phyloP scores from a whole-genome alignment of 352 stramenopile species.

The Pythium scleroteichum region DNA sequence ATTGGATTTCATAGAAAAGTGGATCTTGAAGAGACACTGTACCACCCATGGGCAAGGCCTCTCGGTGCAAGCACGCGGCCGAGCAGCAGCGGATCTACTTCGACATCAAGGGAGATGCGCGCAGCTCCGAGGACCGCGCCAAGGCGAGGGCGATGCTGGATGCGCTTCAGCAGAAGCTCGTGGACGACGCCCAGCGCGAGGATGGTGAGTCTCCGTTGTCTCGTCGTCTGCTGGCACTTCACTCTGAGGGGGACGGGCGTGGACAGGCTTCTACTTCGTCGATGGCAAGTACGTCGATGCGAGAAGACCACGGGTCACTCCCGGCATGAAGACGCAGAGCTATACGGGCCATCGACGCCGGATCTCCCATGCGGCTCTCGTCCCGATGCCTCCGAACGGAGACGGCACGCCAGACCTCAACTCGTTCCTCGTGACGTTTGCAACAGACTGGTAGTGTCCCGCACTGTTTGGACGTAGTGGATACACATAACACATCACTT shows the following conservation, averaged over 20 bases:
- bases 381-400: slow-evolving; percentile 1
- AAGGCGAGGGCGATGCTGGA: slow-evolving; percentile 54
- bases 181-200: slow-evolving; percentile 61
- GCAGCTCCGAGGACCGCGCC: slow-evolving; percentile 36
- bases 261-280: slow-evolving; percentile 57
- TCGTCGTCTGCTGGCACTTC: not conserved
- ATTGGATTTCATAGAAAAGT: not conserved
- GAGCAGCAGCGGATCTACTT: slow-evolving; percentile 52
- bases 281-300: slow-evolving; percentile 44
- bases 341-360: slow-evolving; percentile 38
- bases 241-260: not conserved
- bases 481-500: too few relatives aligned
- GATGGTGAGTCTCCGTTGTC: slow-evolving; percentile 31
- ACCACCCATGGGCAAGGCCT: slow-evolving; percentile 45
- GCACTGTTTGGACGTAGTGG: too few relatives aligned
- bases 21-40: not conserved
- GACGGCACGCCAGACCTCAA: slow-evolving; percentile 2
- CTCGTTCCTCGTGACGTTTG: slow-evolving; percentile 42
- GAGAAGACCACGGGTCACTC: slow-evolving; percentile 41
- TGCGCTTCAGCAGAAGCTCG: slow-evolving; percentile 55
- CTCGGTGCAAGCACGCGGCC: slow-evolving; percentile 43
- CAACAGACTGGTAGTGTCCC: slow-evolving; percentile 40
- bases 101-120: slow-evolving; percentile 40
- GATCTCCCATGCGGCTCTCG: slow-evolving; percentile 17
- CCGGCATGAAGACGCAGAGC: slow-evolving; percentile 53